Evolutionary conservation across 2,329 filamentous ascomycete genomes (phyloP), one percentile per base, ranked within the genome.

Genomic region (Aspergillus brasiliensis): DNA sequence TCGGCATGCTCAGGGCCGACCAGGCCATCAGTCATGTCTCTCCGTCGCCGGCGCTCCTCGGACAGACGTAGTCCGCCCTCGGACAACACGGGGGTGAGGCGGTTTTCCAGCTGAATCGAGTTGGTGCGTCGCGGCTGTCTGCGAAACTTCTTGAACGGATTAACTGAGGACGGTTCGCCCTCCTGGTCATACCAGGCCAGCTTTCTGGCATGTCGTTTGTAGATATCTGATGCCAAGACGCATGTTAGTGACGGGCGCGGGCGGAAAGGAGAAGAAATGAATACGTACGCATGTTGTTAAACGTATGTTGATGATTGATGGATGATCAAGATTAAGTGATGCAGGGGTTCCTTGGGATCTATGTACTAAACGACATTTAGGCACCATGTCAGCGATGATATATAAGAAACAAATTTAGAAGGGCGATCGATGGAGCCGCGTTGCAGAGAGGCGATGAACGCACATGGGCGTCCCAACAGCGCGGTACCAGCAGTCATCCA

Each of bases 171-270:
- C 5, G 69, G 65, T 56, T 77, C 72, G 57, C 70, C 76, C 34
- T 77, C 74, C 13, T 73, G 65, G 58, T 77, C 75, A 60, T 78
- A 78, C 77, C 78, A 79, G 44, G 78, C 77, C 54, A 75, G 67
- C 17, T 69, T 69, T 34, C 71, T 73, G 57, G 77, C 77, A 61
- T 72, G 66, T 38, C 73, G 70, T 48, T 75, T 73, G 58, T 76
- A 77, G 63, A 71, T 77, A 64, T 79, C 78, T 80, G 8, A 49
- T 23, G 23, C 27, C 25, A 48, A 47, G 34, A 48, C 21, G n/a
- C 15, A 25, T n/a, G 49, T 62, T 57, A 62, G 54, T 25, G 25
- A 28, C 10, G 11, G 19, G 31, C 31, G 40, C 23, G 31, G 40
- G 28, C 15, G 19, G 27, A 28, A 40, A 38, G 49, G 31, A 21